Evolutionary conservation across 2,329 filamentous ascomycete species (phyloP), one percentile per base, ranked within the genome.

Genomic region (Colletotrichum eleusines): DNA sequence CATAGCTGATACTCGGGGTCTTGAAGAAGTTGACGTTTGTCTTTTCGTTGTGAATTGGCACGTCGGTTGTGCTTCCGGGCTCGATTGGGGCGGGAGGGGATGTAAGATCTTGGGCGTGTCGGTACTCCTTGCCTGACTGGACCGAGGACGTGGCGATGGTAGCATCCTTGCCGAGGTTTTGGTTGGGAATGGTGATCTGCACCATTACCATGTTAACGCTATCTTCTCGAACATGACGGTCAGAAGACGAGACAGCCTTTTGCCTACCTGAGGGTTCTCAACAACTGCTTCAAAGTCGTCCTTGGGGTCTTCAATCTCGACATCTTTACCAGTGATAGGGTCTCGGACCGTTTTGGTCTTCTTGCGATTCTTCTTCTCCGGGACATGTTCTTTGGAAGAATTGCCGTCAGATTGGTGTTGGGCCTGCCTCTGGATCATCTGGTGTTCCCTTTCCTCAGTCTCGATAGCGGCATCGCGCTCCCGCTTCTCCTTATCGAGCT

Each of bases 11-110:
- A 0, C 92, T 92, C 0, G 95, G 95, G 0, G 95, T 98, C 20
- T 96, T 95, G 80, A 98, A 95, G 81, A 98, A 98, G 38, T 98
- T 87, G 23, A 98, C 91, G 73, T 97, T 98, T 4, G 96, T 98
- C 87, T 96, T 98, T 79, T 98, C 95, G 76, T 95, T 95, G 77
- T 95, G 93, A 69, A 98, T 97, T 3, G 96, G 96, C 1, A 98
- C 94, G 80, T 98, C 96, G 33, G 94, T 95, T 0, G 95, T 98
- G 42, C 91, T 90, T 31, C 94, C 94, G 68, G 91, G 87, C 20
- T 91, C 90, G 26, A 97, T 85, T 0, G 95, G 95, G 74, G 97
- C 95, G 1, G 95, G 95, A 2, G 95, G 95, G 0, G 95, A 93
- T 0, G 94, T 97, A 68, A 97, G 86, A 81, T 98, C 95, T 81